Percentiles rank a stretch among this genome's conserved stretches.
Conservation (phyloP, 1,284 basidiomycete genomes). For the Puccinia triticina region DNA sequence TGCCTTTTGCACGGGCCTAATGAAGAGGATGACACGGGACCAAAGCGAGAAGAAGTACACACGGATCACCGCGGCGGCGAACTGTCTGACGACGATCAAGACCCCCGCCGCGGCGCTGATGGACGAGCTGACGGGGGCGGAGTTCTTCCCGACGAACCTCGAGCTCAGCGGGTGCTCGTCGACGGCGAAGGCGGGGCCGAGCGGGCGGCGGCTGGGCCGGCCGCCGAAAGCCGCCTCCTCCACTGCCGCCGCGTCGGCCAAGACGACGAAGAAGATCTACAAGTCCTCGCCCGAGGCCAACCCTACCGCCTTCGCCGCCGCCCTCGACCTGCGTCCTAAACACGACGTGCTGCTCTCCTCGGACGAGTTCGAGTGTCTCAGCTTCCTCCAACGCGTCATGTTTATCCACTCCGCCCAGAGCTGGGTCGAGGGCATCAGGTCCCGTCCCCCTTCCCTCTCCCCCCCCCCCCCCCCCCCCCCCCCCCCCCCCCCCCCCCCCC, state of each 20-base stretch:
- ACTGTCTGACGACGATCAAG: slow-evolving; percentile 38
- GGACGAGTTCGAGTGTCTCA: slow-evolving; percentile 49
- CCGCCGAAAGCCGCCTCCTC: background rate
- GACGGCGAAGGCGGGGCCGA: background rate
- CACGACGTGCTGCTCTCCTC: background rate
- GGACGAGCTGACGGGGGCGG: background rate
- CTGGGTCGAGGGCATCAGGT: slow-evolving; percentile 50
- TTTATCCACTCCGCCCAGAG: slow-evolving; percentile 50
- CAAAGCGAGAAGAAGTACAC: slow-evolving; percentile 49
- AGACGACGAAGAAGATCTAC: slow-evolving; percentile 26
- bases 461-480: background rate
- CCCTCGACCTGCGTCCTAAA: slow-evolving; percentile 8
- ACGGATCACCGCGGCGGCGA: slow-evolving; percentile 43
- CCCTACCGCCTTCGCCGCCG: slow-evolving; percentile 9
- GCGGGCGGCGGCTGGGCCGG: background rate
- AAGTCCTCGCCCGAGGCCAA: slow-evolving; percentile 33
- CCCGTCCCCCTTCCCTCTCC: background rate
- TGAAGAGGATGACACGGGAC: slow-evolving; percentile 32
- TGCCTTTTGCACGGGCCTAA: background rate
- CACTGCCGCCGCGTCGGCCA: too few species aligned
- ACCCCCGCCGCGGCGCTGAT: background rate
- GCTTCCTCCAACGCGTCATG: slow-evolving; percentile 47
- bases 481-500: background rate
- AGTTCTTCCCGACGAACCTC: slow-evolving; percentile 41
- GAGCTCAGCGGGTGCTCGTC: background rate